Evolutionary conservation across 371 early-diverging fungal species (phyloP).

Genomic region (Circinella umbellata): DNA sequence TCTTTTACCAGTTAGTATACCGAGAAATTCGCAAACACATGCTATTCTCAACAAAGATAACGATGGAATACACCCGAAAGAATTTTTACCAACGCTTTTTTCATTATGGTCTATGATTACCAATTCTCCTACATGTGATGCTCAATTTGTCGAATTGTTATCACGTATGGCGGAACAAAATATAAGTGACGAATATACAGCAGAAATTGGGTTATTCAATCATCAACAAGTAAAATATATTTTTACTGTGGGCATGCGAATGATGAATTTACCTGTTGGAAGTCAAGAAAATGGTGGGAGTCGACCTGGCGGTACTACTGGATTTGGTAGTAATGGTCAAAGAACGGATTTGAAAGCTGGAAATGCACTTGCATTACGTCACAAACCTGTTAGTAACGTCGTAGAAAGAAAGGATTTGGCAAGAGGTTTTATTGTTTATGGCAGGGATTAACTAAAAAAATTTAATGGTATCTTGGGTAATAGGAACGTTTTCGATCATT

Average conservation of each 20-base stretch:
- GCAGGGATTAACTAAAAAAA: no score
- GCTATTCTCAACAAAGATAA: constrained; percentile 19
- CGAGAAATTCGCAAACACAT: constrained; percentile 38
- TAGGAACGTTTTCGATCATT: constrained; percentile 54
- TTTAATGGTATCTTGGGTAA: no score
- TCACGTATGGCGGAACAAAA: constrained; percentile 73
- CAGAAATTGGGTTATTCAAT: constrained; percentile 63
- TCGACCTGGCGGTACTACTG: constrained; percentile 39
- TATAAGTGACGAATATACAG: constrained; percentile 20
- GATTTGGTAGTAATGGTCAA: constrained; percentile 35
- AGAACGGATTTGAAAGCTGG: constrained; percentile 50
- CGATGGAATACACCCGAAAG: constrained; percentile 44
- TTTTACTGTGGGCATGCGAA: constrained; percentile 73
- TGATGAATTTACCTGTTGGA: constrained; percentile 82
- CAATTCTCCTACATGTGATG: constrained; percentile 60
- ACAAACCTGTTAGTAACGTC: constrained; percentile 31
- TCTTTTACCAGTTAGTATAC: constrained; percentile 60
- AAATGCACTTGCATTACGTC: constrained; percentile 46
- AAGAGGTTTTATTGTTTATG: not conserved
- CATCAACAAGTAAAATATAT: constrained; percentile 67
- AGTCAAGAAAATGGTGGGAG: constrained; percentile 50
- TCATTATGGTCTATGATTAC: constrained; percentile 78
- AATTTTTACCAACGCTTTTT: constrained; percentile 84
- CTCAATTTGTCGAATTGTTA: constrained; percentile 69
- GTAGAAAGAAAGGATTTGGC: not conserved